These are phyloP conservation scores for Globisporangium okanoganense DNA, from an alignment of 352 stramenopile species.

Conservation along the genomic window DNA sequence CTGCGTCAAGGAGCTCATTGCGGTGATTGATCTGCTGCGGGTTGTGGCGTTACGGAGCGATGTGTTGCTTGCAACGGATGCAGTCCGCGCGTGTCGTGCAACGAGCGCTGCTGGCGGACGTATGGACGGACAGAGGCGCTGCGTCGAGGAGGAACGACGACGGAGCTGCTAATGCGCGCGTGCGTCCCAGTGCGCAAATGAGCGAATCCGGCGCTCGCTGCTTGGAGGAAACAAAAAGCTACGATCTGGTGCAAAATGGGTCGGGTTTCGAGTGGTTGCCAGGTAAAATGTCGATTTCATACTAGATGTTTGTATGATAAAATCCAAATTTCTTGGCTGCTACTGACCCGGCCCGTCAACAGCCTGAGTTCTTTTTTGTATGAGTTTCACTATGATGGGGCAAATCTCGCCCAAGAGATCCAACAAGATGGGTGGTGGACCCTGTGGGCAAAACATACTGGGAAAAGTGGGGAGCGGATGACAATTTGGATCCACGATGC, in stretches of 20 bases:
- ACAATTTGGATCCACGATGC: neutral
- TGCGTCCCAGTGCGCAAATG: slow-evolving; percentile 12
- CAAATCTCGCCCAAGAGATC: neutral
- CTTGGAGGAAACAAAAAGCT: neutral
- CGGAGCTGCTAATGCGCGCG: slow-evolving; percentile 2
- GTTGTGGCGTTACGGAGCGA: neutral
- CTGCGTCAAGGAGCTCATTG: slow-evolving; percentile 16
- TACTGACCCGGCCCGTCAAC: neutral
- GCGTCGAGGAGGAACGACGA: neutral
- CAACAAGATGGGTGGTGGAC: slow-evolving; percentile 2
- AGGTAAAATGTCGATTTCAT: neutral
- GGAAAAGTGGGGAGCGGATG: slow-evolving; percentile 1
- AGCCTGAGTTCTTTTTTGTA: neutral
- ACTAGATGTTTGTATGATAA: neutral
- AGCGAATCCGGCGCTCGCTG: slow-evolving; percentile 2
- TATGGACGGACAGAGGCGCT: neutral
- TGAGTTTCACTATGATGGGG: neutral
- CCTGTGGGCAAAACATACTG: neutral
- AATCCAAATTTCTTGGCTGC: neutral
- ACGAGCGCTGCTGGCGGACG: neutral
- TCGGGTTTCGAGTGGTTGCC: neutral
- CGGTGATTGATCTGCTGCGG: neutral
- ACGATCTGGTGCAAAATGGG: neutral
- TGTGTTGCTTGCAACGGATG: neutral
- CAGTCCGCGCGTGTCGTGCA: neutral